Evolutionary conservation across 2,329 filamentous ascomycete species (phyloP).

Genomic region (Aureobasidium melanogenum): DNA sequence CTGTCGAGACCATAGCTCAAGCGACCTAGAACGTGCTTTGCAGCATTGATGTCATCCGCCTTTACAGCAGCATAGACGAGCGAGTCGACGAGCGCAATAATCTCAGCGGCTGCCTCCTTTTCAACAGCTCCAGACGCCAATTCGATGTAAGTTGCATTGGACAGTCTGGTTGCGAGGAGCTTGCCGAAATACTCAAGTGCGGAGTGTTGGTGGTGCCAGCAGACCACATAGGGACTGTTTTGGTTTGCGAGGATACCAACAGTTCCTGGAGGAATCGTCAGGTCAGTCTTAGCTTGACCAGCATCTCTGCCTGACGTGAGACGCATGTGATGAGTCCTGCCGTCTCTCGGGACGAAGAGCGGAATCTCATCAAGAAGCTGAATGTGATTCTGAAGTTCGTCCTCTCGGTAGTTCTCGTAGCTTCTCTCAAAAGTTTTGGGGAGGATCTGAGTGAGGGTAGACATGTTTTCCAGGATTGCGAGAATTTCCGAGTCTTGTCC

Average conservation of each 20-base stretch:
- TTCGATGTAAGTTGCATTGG: conserved; percentile 43
- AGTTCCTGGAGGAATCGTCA: conserved; percentile 58
- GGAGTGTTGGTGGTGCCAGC: conserved; percentile 69
- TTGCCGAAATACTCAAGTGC: conserved; percentile 71
- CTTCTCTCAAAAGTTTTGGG: conserved; percentile 56
- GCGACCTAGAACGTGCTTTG: conserved; percentile 40
- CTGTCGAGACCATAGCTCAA: conserved; percentile 43
- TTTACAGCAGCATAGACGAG: conserved; percentile 44
- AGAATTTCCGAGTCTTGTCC: conserved; percentile 42
- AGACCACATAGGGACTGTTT: conserved; percentile 62
- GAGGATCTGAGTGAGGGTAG: conserved; percentile 69
- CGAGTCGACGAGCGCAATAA: conserved; percentile 63
- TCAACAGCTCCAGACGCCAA: conserved; percentile 41
- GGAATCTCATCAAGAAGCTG: conserved; percentile 55
- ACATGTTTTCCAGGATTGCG: conserved; percentile 58
- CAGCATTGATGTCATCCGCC: conserved; percentile 25
- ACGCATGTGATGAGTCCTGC: not conserved
- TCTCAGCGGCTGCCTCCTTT: conserved; percentile 59
- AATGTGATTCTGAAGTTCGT: conserved; percentile 76
- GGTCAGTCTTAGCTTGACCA: conserved; percentile 30
- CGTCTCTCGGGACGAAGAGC: conserved; percentile 46
- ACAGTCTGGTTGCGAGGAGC: conserved; percentile 59
- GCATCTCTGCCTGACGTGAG: conserved; percentile 2
- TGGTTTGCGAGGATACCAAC: conserved; percentile 68
- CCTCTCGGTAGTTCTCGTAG: conserved; percentile 73